These are phyloP conservation scores for Beauveria pseudobassiana DNA, from an alignment of 2,329 filamentous ascomycete genomes.

Conservation along the genomic window DNA sequence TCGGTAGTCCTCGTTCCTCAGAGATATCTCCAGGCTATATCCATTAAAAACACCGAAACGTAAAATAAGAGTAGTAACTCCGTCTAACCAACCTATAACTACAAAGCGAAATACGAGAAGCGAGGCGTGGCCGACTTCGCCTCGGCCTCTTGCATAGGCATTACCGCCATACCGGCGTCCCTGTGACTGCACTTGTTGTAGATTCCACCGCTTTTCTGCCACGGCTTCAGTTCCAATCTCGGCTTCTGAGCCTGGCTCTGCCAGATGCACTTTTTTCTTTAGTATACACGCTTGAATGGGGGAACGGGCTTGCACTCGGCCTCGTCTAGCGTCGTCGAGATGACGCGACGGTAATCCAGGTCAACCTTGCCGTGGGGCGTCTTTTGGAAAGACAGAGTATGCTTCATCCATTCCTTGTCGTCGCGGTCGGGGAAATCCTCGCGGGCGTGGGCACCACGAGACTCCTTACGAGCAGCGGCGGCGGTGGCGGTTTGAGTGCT, in stretches of 20 bases:
- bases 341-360: conserved; percentile 77
- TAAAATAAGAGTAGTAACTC: conserved; percentile 9
- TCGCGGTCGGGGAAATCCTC: conserved; percentile 96
- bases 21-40: neutral
- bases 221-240: neutral
- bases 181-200: too few relatives aligned
- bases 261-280: conserved; percentile 27
- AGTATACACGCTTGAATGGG: conserved; percentile 92
- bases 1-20: too few relatives aligned
- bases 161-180: neutral
- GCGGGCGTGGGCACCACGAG: conserved; percentile 90
- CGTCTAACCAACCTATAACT: conserved; percentile 12
- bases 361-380: conserved; percentile 80
- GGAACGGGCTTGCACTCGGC: conserved; percentile 93
- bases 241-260: neutral
- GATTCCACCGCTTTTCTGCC: neutral
- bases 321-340: conserved; percentile 80
- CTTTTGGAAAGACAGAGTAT: conserved; percentile 95
- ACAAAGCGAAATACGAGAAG: conserved; percentile 9
- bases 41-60: conserved; percentile 6
- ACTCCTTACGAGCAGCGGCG: conserved; percentile 93
- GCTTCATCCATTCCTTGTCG: conserved; percentile 98
- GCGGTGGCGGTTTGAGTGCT: conserved; percentile 85
- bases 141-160: neutral
- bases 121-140: neutral